phyloP scores from a whole-genome alignment of 352 stramenopile species.

The Phytophthora citrophthora region DNA sequence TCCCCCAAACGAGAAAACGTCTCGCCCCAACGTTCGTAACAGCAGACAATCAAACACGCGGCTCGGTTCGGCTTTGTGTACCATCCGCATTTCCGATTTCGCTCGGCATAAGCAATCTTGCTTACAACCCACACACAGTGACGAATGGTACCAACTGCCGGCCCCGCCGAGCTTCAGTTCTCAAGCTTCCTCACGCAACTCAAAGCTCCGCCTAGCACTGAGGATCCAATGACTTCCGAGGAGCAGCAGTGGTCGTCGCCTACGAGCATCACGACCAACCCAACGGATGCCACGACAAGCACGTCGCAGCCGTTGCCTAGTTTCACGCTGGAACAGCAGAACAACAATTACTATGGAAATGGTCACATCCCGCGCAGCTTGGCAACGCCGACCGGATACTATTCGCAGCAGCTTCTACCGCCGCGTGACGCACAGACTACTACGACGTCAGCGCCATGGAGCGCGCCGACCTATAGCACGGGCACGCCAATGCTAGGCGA shows the following conservation, averaged over 20 bases:
- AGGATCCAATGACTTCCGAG: constrained; percentile 28
- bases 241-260: constrained; percentile 41
- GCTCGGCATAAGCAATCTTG: constrained; percentile 40
- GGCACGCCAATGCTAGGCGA: constrained; percentile 11
- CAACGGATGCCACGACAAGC: constrained; percentile 12
- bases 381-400: constrained; percentile 32
- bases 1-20: constrained; percentile 23
- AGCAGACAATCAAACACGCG: constrained; percentile 35
- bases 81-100: constrained; percentile 37
- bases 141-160: constrained; percentile 29
- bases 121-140: constrained; percentile 19
- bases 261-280: constrained; percentile 34
- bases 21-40: constrained; percentile 22
- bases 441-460: constrained; percentile 19
- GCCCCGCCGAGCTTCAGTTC: constrained; percentile 39
- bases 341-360: constrained; percentile 24
- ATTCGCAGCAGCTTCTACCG: constrained; percentile 24
- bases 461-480: constrained; percentile 13
- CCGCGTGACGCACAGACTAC: constrained; percentile 21
- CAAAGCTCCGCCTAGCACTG: constrained; percentile 31
- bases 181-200: constrained; percentile 52
- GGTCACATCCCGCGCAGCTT: constrained; percentile 6
- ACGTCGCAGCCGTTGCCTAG: constrained; percentile 32
- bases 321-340: constrained; percentile 37
- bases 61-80: constrained; percentile 12